A percentile compares a stretch with the other conserved stretches of the same genome.
These are phyloP conservation scores for Ceratobasidium sp. DNA, from an alignment of 1,284 basidiomycete genomes.

Conservation along the genomic window DNA sequence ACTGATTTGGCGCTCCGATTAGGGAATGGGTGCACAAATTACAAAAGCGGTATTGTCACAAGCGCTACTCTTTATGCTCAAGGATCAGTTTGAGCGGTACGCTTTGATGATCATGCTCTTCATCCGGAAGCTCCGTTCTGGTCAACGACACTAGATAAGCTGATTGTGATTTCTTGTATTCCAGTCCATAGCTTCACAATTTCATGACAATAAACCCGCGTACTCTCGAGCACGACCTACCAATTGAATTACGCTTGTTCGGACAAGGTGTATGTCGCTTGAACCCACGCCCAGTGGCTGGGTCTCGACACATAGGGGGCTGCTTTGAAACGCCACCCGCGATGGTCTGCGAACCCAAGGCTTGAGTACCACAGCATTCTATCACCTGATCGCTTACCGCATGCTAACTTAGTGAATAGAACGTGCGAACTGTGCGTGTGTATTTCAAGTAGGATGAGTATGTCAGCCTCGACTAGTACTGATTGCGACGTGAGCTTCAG, in stretches of 20 bases:
- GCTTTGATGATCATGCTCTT: constrained; percentile 74
- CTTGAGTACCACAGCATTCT: neutral
- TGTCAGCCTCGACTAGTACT: constrained; percentile 11
- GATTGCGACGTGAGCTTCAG: neutral
- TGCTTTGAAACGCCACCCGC: neutral
- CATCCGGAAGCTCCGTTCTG: constrained; percentile 28
- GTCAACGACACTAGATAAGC: constrained; percentile 13
- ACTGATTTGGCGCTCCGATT: constrained; percentile 27
- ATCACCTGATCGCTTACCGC: neutral
- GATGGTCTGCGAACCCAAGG: neutral
- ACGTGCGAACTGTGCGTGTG: neutral
- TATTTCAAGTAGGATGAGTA: neutral
- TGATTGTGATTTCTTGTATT: neutral
- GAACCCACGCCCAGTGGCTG: too few relatives aligned
- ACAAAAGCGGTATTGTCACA: constrained; percentile 90
- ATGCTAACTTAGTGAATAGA: neutral
- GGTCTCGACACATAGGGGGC: neutral
- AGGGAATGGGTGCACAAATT: constrained; percentile 94
- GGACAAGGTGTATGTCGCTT: too few relatives aligned
- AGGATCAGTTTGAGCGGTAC: constrained; percentile 86
- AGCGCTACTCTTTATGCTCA: constrained; percentile 82
- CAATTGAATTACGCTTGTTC: neutral
- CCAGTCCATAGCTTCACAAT: neutral
- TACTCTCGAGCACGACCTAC: too few relatives aligned
- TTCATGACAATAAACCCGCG: neutral